Evolutionary conservation across 805 yeast species (phyloP).

Genomic region (Nakazawaea siamensis): DNA sequence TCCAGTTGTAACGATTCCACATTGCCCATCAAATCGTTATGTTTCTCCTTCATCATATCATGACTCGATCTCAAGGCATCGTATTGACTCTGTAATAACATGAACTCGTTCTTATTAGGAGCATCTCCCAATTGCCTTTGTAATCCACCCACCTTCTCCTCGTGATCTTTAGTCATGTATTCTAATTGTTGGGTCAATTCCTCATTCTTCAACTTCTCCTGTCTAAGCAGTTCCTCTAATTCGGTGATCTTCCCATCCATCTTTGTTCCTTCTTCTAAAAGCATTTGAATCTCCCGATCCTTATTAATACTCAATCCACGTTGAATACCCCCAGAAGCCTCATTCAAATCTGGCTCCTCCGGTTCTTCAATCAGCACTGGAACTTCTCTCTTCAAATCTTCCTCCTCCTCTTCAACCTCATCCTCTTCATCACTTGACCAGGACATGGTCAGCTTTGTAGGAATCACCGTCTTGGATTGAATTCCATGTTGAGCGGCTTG

Average conservation of each 20-base stretch:
- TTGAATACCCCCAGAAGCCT: constrained; percentile 3
- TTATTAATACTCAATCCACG: constrained; percentile 19
- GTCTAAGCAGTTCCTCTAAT: constrained; percentile 22
- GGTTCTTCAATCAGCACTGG: constrained; percentile 24
- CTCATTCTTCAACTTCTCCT: constrained; percentile 10
- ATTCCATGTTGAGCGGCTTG: constrained; percentile 25
- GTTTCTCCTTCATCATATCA: constrained; percentile 1
- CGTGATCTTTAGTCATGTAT: neutral
- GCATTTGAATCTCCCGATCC: constrained; percentile 35
- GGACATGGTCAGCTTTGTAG: constrained; percentile 74
- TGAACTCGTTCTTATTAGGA: constrained; percentile 5
- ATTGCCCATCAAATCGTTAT: constrained; percentile 3
- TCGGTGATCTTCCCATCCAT: constrained; percentile 37
- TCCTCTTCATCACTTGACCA: constrained; percentile 88
- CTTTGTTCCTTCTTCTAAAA: constrained; percentile 38
- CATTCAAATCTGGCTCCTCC: neutral
- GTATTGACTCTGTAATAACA: constrained; percentile 7
- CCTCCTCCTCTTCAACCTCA: constrained; percentile 15
- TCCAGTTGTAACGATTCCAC: constrained; percentile 1
- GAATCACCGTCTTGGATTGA: constrained; percentile 67
- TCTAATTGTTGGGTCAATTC: neutral
- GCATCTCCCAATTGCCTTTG: neutral
- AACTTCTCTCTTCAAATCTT: neutral
- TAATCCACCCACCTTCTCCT: neutral
- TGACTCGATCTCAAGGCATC: constrained; percentile 9